Percentiles rank a stretch among this genome's conserved stretches.
phyloP scores from a whole-genome alignment of 2,329 filamentous ascomycete genomes.

The Nigrospora osmanthi region DNA sequence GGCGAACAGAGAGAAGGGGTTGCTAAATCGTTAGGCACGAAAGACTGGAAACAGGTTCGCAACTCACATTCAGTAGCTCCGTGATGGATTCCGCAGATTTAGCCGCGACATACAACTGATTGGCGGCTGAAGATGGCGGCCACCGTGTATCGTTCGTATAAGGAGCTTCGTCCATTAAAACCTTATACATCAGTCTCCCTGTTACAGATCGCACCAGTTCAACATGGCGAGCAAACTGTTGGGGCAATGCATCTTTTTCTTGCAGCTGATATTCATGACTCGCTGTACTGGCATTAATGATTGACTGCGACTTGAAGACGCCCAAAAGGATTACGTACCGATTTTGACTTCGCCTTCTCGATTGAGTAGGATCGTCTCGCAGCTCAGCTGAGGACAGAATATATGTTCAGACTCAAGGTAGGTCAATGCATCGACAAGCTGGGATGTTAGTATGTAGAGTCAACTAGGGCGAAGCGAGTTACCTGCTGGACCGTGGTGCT shows the following conservation, averaged over 20 bases:
- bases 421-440: background rate
- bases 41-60: background rate
- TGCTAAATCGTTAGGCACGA: background rate
- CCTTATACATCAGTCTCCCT: background rate
- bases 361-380: background rate
- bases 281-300: background rate
- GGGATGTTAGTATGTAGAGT: background rate
- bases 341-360: background rate
- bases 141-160: background rate
- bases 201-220: background rate
- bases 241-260: background rate
- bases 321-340: background rate
- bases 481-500: background rate
- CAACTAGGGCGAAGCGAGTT: background rate
- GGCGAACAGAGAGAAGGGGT: background rate
- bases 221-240: background rate
- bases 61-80: background rate
- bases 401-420: background rate
- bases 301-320: background rate
- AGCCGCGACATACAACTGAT: background rate
- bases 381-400: background rate
- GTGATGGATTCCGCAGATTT: background rate
- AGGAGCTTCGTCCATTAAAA: background rate
- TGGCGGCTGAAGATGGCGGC: background rate
- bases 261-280: background rate